Evolutionary conservation across 208 protist species (phyloP), one percentile per base, ranked within the genome.

Genomic region (Acanthamoeba triangularis): DNA sequence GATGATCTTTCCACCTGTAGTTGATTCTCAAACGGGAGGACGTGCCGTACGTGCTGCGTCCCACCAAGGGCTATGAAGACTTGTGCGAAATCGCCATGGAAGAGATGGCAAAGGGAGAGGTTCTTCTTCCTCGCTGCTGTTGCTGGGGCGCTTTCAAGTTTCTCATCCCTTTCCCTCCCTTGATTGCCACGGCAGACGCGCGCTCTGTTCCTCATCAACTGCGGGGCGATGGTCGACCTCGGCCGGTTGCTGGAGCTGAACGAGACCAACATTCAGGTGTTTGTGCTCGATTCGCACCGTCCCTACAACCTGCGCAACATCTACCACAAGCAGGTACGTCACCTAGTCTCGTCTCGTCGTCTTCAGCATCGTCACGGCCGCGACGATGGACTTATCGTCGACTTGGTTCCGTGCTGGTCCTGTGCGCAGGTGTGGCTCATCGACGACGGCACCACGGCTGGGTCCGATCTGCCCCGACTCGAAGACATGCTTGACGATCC

Each of bases 251-350:
- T 94, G 25, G 90, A 54, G 49, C 30, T 94, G n/a, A 28, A 94
- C 90, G 49, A 82, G n/a, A 54, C 44, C 33, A 65, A 80, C 69
- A 63, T 94, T 3, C 44, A 56, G 5, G 67, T 94, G 25, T 94
- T 65, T 47, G 69, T 94, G 23, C 30, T 82, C 11, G 90, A 94
- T 37, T 84, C 67, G n/a, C 61, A 82, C 23, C 63, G 90, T 16
- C 90, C 90, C 4, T 94, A 94, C 67, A 76, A 94, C 69, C 90
- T 84, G 3, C 41, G 49, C 67, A 94, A 94, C 90, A 47, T 94
- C 13, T 94, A 74, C 87, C 63, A 67, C 59, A 74, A 93, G 16
- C 54, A 93, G 61, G 87, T 93, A 52, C 35, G 5, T 11, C 8
- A 41, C 63, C 28, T 65, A 1, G 7, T 20, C 18, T 88, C 80